Base-by-base conservation (phyloP, 2,329 filamentous ascomycete species). In the Scorias spongiosa region DNA sequence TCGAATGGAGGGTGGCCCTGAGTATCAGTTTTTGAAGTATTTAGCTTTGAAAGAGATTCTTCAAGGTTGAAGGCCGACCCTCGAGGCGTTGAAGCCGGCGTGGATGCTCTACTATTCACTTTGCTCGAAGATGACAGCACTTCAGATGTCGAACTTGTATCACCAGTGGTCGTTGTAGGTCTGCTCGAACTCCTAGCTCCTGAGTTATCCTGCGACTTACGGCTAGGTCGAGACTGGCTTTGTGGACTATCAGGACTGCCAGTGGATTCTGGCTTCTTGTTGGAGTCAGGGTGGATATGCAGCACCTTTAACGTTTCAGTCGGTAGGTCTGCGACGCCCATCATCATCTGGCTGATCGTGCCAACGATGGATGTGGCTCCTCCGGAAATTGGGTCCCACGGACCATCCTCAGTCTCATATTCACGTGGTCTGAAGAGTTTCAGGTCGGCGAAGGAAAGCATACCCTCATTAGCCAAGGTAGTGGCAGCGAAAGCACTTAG, bases 341-440 rank as follows among this genome's bases (percentile, higher is more conserved):
- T 82, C 51, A 82, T 74, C 41, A 94, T 79, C 38, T 74, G 80
- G 18, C 81, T 78, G 34, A 89, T 67, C 14, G 87, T 87, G 6
- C 82, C 81, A 15, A 91, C 66, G 0, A 93, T 63, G 0, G 86
- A 84, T 34, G 76, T 75, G 1, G 84, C 78, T 14, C 77, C 81
- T 10, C 83, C 84, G 10, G 80, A 78, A n/a, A 91, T 74, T 0
- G 85, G 84, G 47, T 89, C 84, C 51, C 74, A 77, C 0, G 84
- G 84, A 40, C 85, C 80, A 26, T 80, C 76, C 46, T 85, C 81
- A 0, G 81, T 84, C 47, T 80, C 75, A 58, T 88, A 85, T 57
- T 89, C 83, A 47, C 63, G 60, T 7, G 71, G 52, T 14, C 71
- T 44, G 43, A 46, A 52, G 75, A 87, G 60, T 54, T 84, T 84